phyloP scores from a whole-genome alignment of 495 filamentous ascomycete genomes.

The Penicillium silybi region DNA sequence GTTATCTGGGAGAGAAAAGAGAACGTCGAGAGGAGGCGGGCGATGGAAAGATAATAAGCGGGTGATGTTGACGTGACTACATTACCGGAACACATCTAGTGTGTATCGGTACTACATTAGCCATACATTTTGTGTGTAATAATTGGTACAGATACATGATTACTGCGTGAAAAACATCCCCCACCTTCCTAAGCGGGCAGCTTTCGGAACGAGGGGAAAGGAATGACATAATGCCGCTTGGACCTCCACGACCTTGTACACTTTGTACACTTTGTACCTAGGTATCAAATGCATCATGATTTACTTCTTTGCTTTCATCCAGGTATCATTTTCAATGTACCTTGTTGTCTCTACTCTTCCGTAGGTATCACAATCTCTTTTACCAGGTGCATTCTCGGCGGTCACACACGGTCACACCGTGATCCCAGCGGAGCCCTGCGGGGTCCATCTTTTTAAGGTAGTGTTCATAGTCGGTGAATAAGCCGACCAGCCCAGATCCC shows the following conservation, averaged over 20 bases:
- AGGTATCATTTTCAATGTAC: not conserved
- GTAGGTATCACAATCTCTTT: not conserved
- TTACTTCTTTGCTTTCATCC: not conserved
- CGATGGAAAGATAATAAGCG: constrained; percentile 27
- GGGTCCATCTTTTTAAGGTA: constrained; percentile 9
- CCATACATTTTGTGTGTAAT: not conserved
- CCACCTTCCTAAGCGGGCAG: constrained; percentile 33
- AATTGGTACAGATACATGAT: constrained; percentile 6
- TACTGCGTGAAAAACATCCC: constrained; percentile 14
- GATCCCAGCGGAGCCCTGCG: constrained; percentile 12
- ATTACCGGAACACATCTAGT: not conserved
- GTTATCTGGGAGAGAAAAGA: constrained; percentile 12
- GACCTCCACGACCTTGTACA: not conserved
- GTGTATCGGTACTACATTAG: not conserved
- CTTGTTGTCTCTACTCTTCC: not conserved
- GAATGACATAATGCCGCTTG: constrained; percentile 27
- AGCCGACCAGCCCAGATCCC: constrained; percentile 25
- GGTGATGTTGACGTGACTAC: constrained; percentile 32
- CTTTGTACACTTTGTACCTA: too few species aligned
- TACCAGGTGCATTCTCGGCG: not conserved
- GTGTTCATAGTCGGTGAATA: constrained; percentile 12
- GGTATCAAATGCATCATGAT: not conserved
- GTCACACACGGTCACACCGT: not conserved
- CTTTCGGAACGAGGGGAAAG: constrained; percentile 22
- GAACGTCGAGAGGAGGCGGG: constrained; percentile 7